phyloP scores from a whole-genome alignment of 805 yeast species.

The Myxozyma neotropica region DNA sequence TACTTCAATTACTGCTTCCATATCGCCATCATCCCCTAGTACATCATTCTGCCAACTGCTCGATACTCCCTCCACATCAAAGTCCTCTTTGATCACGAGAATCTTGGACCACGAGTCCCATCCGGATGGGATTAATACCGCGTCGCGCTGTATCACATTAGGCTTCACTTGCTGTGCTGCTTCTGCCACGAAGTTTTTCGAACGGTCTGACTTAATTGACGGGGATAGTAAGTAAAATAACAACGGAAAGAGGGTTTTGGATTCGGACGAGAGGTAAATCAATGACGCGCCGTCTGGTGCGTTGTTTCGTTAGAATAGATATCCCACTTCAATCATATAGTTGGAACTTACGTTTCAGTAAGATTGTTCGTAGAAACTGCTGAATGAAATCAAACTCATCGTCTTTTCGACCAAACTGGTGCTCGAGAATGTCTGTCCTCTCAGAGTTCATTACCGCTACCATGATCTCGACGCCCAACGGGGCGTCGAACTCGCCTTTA shows the following conservation, averaged over 20 bases:
- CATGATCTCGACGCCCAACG: constrained; percentile 38
- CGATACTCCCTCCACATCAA: constrained; percentile 33
- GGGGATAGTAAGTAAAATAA: constrained; percentile 25
- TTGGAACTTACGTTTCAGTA: constrained; percentile 30
- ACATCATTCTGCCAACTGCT: constrained; percentile 36
- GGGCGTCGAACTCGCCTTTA: constrained; percentile 38
- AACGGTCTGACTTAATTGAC: neutral
- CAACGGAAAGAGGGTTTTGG: constrained; percentile 21
- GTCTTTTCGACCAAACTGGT: constrained; percentile 35
- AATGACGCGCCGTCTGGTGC: constrained; percentile 24
- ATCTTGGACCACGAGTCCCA: constrained; percentile 44
- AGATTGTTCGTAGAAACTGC: constrained; percentile 39
- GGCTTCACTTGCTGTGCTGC: constrained; percentile 26
- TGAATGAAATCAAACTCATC: constrained; percentile 39
- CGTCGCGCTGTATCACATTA: constrained; percentile 35
- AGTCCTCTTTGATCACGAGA: constrained; percentile 35
- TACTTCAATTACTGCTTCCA: constrained; percentile 27
- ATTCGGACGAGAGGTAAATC: constrained; percentile 23
- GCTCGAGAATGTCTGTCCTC: constrained; percentile 30
- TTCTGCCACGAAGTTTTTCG: constrained; percentile 1
- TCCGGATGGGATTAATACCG: constrained; percentile 41
- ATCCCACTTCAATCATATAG: neutral
- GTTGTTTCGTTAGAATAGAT: neutral
- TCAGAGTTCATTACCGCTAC: constrained; percentile 36
- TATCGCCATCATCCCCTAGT: constrained; percentile 11